Percentiles rank a stretch among this genome's conserved stretches.
Conservation (phyloP, 2,329 filamentous ascomycete genomes). For the Thelonectria olida region DNA sequence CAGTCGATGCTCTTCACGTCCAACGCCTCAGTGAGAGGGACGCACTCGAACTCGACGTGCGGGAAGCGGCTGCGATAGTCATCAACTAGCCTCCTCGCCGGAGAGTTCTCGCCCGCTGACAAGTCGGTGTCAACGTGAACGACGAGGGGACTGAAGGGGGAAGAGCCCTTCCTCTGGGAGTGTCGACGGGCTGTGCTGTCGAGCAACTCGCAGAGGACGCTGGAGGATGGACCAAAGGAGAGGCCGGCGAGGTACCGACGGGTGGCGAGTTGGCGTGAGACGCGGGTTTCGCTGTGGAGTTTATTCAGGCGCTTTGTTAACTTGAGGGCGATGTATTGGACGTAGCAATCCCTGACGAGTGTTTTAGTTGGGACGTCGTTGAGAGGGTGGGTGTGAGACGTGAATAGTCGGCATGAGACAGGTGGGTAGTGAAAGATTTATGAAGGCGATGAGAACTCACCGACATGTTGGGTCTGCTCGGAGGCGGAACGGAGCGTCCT, state of each 20-base stretch:
- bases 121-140: slow-evolving; percentile 62
- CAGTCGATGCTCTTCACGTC: slow-evolving; percentile 62
- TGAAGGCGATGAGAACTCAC: slow-evolving; percentile 30
- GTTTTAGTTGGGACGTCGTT: neutral
- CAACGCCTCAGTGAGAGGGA: slow-evolving; percentile 73
- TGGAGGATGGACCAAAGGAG: slow-evolving; percentile 84
- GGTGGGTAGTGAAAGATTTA: neutral
- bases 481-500: slow-evolving; percentile 41
- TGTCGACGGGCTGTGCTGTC: slow-evolving; percentile 75
- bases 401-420: too few relatives aligned
- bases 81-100: slow-evolving; percentile 57
- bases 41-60: slow-evolving; percentile 67
- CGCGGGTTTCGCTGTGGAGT: slow-evolving; percentile 59
- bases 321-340: slow-evolving; percentile 80
- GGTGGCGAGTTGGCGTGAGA: slow-evolving; percentile 44
- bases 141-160: slow-evolving; percentile 73
- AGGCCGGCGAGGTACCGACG: slow-evolving; percentile 76
- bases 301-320: slow-evolving; percentile 74
- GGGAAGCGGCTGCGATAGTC: slow-evolving; percentile 71
- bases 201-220: slow-evolving; percentile 79
- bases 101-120: slow-evolving; percentile 33
- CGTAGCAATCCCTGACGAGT: slow-evolving; percentile 70
- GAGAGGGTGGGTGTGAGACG: neutral
- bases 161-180: slow-evolving; percentile 68
- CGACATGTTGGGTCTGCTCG: slow-evolving; percentile 45